Evolutionary conservation across 257 asterid species (phyloP), one percentile per base, ranked within the genome.

Genomic region (Catharanthus roseus): DNA sequence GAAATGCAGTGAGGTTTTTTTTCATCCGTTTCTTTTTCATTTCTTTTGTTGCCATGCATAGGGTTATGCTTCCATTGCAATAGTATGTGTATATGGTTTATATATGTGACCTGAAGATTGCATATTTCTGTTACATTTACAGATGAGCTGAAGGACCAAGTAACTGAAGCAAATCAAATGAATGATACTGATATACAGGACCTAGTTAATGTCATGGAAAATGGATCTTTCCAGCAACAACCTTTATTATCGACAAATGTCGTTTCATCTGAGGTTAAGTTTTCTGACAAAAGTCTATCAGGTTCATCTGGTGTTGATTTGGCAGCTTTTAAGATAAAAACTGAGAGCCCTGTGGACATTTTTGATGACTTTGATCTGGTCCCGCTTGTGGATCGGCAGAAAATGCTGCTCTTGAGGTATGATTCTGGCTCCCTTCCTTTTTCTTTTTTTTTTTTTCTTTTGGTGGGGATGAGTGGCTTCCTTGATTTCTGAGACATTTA

Each of bases 311-410:
- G 69, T 56, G 74, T 63, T 68, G 76, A 39, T 60, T 44, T 60
- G 67, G 76, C 80, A 72, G 75, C 79, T 12, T 55, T 68, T 69
- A 74, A 76, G 50, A 60, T 63, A 62, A 83, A 85, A 73, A 65
- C 78, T 70, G 79, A 77, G 79, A 65, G 23, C 73, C 69, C 77
- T 34, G 74, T 41, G 53, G 82, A 75, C 67, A 55, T 12, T 77
- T 73, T 79, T 61, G 89, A 86, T 79, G 91, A 88, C 34, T 87
- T 87, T 45, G 97, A 92, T 72, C 82, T 85, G 71, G 74, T 87
- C 11, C 80, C 73, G 16, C 80, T 90, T 51, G 83, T 78, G 77
- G 91, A 85, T 38, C 89, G 98, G 41, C 78, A 79, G 75, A 77
- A 76, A 79, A 74, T 76, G 77, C 86, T 92, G 63, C 77, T 82